Conservation (phyloP, 495 filamentous ascomycete species). For the Talaromyces ruber region DNA sequence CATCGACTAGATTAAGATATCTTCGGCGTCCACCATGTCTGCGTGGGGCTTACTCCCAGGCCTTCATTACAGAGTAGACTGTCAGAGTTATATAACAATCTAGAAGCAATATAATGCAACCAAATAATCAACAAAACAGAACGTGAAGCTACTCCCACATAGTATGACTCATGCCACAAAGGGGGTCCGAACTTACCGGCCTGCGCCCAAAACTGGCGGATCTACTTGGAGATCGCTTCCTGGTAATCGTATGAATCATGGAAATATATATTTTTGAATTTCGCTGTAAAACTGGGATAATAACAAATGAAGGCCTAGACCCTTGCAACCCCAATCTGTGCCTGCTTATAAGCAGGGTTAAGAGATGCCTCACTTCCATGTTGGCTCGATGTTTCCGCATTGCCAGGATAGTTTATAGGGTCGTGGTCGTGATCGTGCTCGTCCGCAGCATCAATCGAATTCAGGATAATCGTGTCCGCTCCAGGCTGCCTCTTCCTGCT, state of each 20-base stretch:
- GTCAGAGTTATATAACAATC: no score
- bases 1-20: no score
- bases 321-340: neutral
- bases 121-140: no score
- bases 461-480: neutral
- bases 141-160: no score
- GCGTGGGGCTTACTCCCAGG: no score
- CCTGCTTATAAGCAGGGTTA: neutral
- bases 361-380: neutral
- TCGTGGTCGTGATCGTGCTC: neutral
- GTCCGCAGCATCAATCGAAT: neutral
- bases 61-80: no score
- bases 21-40: no score
- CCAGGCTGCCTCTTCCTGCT: neutral
- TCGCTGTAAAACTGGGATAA: neutral
- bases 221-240: no score
- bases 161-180: no score
- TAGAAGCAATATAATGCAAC: no score
- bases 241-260: neutral
- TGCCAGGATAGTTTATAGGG: neutral
- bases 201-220: no score
- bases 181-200: no score
- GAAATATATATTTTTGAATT: neutral
- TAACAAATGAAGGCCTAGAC: neutral
- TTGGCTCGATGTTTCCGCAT: neutral